Percentiles rank a stretch among this genome's conserved stretches.
Evolutionary conservation across 805 yeast genomes (phyloP).

Genomic region (Starmerella sirachaensis): DNA sequence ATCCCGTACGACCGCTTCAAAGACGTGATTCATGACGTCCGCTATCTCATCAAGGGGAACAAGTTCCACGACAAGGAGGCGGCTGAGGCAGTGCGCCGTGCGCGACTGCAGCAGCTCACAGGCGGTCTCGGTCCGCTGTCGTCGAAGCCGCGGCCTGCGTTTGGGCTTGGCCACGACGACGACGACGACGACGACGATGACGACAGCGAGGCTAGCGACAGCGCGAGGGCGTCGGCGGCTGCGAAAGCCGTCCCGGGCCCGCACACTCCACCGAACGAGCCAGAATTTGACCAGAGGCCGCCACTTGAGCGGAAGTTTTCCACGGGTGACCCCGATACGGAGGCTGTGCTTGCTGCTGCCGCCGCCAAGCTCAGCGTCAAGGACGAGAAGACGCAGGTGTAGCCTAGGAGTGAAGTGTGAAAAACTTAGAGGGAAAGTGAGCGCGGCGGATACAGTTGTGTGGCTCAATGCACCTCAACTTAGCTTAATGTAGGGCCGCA

Average conservation of each 20-base stretch:
- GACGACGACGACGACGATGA: constrained; percentile 13
- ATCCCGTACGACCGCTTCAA: constrained; percentile 34
- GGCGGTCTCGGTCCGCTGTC: constrained; percentile 23
- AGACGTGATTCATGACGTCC: constrained; percentile 31
- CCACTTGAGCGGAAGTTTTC: constrained; percentile 16
- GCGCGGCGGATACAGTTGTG: no score
- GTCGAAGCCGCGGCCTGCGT: constrained; percentile 9
- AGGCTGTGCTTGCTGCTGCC: background rate
- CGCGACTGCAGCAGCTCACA: constrained; percentile 19
- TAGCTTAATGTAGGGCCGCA: no score
- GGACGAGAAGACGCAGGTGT: no score
- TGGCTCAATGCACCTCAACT: no score
- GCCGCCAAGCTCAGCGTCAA: constrained; percentile 1
- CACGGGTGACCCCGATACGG: constrained; percentile 12
- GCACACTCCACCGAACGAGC: constrained; percentile 18
- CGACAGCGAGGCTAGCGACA: constrained; percentile 1
- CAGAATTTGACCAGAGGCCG: constrained; percentile 15
- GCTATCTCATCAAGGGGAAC: constrained; percentile 25
- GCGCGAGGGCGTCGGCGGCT: background rate
- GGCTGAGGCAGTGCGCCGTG: constrained; percentile 16
- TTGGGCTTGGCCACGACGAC: constrained; percentile 15
- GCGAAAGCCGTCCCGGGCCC: constrained; percentile 10
- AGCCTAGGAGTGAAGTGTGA: no score
- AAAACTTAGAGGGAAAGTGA: no score
- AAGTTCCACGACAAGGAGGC: constrained; percentile 23